Base-by-base conservation (phyloP, 2,329 filamentous ascomycete species). In the Fusarium nisikadoi region DNA sequence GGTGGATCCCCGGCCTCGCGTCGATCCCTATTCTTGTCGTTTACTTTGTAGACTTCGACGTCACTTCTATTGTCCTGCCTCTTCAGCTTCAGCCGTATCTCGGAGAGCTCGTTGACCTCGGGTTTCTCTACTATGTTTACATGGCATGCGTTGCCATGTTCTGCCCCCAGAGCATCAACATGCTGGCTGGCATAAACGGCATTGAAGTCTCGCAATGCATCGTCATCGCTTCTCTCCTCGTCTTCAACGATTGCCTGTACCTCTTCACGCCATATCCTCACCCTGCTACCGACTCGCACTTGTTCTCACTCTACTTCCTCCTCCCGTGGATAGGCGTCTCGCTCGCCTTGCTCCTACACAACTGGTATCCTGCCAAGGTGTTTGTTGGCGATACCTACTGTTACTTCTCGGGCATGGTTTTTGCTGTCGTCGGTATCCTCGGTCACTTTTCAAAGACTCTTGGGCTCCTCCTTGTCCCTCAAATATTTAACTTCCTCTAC, bases 301-400 rank as follows among this genome's bases (percentile, higher is more conserved):
- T 99, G 45, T 97, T 99, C 86, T 97, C 94, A 14, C 90, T 98
- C 67, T 99, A 97, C 84, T 91, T 99, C 74, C 88, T 99, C 45
- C 88, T 98, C 20, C 96, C 96, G 20, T 98, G 98, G 85, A 88
- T 98, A 67, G 96, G 94, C 54, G 96, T 98, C 59, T 98, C 94
- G 12, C 83, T 93, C 55, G 96, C 96, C 13, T 87, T 99, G 20
- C 89, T 96, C 78, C 90, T 84, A 80, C 95, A 99, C 85, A 99
- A 99, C 83, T 97, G 94, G 93, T 99, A 94, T 80, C 96, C 96
- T 0, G 94, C 95, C 29, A 91, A 91, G 77, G 96, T 98, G 14
- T 99, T 99, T 79, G 95, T 98, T 14, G 96, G 96, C 62, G 96
- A 99, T 82, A 99, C 96, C 8, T 99, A 98, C 87, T 99, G 96